Conservation (phyloP, 208 protist species). For the Leishmania tarentolae region DNA sequence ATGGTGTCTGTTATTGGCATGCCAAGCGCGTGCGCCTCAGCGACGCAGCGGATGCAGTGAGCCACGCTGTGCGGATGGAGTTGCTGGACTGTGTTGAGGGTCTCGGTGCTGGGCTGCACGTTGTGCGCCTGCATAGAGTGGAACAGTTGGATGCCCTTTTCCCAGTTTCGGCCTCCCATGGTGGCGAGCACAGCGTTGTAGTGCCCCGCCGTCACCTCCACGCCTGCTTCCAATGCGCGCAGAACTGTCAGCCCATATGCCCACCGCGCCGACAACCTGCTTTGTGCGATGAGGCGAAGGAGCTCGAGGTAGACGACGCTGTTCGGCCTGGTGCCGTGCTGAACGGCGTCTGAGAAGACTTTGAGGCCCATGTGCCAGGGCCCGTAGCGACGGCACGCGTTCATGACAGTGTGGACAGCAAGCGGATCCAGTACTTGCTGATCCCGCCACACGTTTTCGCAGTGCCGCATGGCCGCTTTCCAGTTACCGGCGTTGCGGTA, state of each 20-base stretch:
- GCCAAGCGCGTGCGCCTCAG: constrained; percentile 70
- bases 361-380: constrained; percentile 58
- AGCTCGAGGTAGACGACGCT: constrained; percentile 85
- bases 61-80: constrained; percentile 56
- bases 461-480: constrained; percentile 67
- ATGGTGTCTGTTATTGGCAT: constrained; percentile 83
- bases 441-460: constrained; percentile 69
- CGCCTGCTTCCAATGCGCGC: constrained; percentile 49
- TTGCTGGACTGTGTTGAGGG: constrained; percentile 66
- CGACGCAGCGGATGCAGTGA: constrained; percentile 72
- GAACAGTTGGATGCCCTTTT: constrained; percentile 67
- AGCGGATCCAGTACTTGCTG: constrained; percentile 63
- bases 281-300: constrained; percentile 62
- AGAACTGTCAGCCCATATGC: constrained; percentile 61
- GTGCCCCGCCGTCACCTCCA: constrained; percentile 80
- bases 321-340: constrained; percentile 54
- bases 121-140: constrained; percentile 68
- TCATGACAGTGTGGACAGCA: constrained; percentile 79
- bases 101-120: constrained; percentile 83
- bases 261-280: constrained; percentile 45
- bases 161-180: constrained; percentile 57
- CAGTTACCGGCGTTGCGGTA: constrained; percentile 71
- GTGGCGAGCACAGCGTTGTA: constrained; percentile 84
- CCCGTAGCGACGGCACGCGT: constrained; percentile 68
- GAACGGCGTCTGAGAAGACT: constrained; percentile 65